Conservation (phyloP, 2,329 filamentous ascomycete species). For the Neofusicoccum umdonicola region DNA sequence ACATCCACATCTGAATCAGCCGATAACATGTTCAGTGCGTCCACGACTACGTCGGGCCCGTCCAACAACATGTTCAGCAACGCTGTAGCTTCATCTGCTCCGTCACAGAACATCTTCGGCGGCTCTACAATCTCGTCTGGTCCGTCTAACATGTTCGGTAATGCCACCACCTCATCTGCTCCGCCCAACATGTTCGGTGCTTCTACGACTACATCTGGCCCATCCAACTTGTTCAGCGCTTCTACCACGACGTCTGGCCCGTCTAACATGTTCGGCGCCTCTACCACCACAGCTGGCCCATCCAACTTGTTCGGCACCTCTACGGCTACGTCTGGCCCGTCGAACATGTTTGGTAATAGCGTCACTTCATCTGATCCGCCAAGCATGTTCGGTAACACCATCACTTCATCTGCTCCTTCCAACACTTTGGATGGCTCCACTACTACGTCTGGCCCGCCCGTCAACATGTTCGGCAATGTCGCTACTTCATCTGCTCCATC, state of each 20-base stretch:
- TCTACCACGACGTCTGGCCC: neutral
- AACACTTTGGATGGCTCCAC: neutral
- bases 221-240: neutral
- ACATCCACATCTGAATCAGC: too few relatives aligned
- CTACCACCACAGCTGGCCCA: neutral
- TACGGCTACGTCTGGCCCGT: neutral
- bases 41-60: neutral
- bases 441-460: neutral
- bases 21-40: too few relatives aligned
- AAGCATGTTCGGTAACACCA: neutral
- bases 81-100: neutral
- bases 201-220: neutral
- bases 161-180: neutral
- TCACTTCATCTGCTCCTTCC: neutral
- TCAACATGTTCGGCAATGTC: neutral
- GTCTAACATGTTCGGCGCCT: neutral
- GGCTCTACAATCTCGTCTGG: neutral
- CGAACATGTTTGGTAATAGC: neutral
- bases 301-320: neutral
- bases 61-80: neutral
- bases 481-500: neutral
- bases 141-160: neutral
- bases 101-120: neutral
- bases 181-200: neutral
- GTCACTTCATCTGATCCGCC: neutral